Evolutionary conservation across 2,329 filamentous ascomycete species (phyloP), one percentile per base, ranked within the genome.

Genomic region (Xylaria sp.): DNA sequence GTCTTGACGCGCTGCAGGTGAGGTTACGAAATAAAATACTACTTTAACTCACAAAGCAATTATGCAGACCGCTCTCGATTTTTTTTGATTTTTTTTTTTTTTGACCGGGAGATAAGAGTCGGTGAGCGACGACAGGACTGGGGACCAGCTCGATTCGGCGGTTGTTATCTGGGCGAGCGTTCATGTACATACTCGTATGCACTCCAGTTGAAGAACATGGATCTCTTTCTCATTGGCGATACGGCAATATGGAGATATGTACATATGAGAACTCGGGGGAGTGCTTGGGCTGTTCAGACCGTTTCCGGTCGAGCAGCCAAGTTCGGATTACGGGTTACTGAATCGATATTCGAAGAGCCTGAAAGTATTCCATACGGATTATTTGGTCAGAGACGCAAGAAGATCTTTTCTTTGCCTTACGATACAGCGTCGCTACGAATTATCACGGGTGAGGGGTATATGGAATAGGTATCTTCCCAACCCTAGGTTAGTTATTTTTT

Each of bases 41-140:
- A 10, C 37, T 64, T 65, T 67, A 65, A 64, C 19, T 51, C 49
- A 35, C 49, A 35, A 23, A 51, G 23, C 30, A 66, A 65, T 59
- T 60, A 61, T 57, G 63, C 63, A 65, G 66, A 68, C 65, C 65
- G 64, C 61, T 52, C 61, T 68, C 63, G 5, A 5, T 4, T 3
- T 30, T 30, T 30, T 30, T 30, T 23, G 23, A 23, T 2, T 30
- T 30, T 5, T 30, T 30, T 23, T 63, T 42, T 58, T 63, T 39
- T 52, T 61, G 56, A 52, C 60, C 19, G 11, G 57, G 58, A 50
- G 55, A 55, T 23, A 66, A 69, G 54, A 66, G 68, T 69, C 68
- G 68, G 68, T 69, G 68, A 69, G 67, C 65, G 66, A 59, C 52
- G 64, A 58, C 23, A 23, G 63, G 66, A 63, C 58, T 61, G 64